Percentiles rank a stretch among this genome's conserved stretches.
Evolutionary conservation across 768 basidiomycete genomes (phyloP).

Genomic region (Holtermanniella nyarrowii): DNA sequence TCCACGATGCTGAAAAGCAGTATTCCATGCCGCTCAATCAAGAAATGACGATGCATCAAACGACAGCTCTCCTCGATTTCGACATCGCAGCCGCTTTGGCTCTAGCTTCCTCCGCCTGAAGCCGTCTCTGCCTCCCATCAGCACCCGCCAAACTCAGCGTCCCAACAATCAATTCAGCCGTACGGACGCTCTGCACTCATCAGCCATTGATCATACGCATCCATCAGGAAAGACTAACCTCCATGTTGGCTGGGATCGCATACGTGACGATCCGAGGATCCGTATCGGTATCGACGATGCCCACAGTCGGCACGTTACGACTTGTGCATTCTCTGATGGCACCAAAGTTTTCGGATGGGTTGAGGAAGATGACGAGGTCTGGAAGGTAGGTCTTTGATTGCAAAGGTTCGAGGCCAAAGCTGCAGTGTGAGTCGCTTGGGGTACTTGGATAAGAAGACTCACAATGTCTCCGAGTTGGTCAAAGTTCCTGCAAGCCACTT

Average conservation of each 20-base stretch:
- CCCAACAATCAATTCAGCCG: slow-evolving; percentile 82
- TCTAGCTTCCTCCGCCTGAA: not conserved
- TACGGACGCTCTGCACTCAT: slow-evolving; percentile 52
- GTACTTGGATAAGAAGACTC: slow-evolving; percentile 8
- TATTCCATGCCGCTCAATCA: too few species aligned
- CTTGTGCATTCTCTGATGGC: slow-evolving; percentile 86
- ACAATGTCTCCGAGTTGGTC: slow-evolving; percentile 54
- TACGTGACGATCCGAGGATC: slow-evolving; percentile 97
- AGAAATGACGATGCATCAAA: too few species aligned
- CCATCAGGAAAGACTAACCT: slow-evolving; percentile 42
- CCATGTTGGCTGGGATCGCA: slow-evolving; percentile 97
- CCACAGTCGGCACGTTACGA: slow-evolving; percentile 84
- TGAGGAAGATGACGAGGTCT: slow-evolving; percentile 82
- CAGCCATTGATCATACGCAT: not conserved
- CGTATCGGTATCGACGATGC: slow-evolving; percentile 85
- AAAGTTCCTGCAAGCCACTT: slow-evolving; percentile 91
- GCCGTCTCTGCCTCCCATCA: not conserved
- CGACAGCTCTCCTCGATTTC: too few species aligned
- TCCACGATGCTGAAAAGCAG: too few species aligned
- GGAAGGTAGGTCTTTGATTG: slow-evolving; percentile 47
- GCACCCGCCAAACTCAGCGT: slow-evolving; percentile 74
- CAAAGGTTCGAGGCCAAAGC: slow-evolving; percentile 38
- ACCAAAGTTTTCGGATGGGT: slow-evolving; percentile 65
- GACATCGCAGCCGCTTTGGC: too few species aligned
- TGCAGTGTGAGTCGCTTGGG: slow-evolving; percentile 1